Evolutionary conservation across 1,139 yeast species (phyloP).

Genomic region (Saccharomyces hybrid): DNA sequence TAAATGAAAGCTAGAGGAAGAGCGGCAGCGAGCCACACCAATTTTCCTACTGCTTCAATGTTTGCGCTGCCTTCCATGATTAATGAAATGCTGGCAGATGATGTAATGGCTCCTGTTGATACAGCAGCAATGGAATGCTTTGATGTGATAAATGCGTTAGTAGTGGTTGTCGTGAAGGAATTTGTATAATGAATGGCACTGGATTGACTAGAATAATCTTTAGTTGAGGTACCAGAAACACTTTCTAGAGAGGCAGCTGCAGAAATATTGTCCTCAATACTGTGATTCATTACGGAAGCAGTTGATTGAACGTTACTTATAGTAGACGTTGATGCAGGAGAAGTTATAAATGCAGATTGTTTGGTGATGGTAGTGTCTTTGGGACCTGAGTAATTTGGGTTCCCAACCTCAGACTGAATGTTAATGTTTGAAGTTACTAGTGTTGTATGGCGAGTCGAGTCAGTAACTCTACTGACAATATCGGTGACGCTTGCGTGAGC

Average conservation of each 20-base stretch:
- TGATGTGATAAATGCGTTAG: neutral
- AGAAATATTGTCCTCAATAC: neutral
- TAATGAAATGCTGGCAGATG: neutral
- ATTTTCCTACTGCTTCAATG: neutral
- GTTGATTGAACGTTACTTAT: neutral
- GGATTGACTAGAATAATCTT: neutral
- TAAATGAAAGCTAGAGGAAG: neutral
- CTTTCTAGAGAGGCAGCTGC: neutral
- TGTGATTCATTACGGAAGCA: neutral
- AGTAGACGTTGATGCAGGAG: neutral
- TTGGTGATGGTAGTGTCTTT: neutral
- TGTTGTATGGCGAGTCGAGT: neutral
- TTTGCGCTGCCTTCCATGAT: conserved; percentile 1
- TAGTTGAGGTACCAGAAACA: neutral
- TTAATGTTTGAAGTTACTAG: neutral
- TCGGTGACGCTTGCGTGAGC: neutral
- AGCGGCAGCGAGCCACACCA: neutral
- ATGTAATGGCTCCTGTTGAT: neutral
- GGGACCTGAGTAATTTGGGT: neutral
- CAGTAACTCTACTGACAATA: neutral
- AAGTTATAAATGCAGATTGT: neutral
- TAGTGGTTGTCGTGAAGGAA: neutral
- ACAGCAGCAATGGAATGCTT: neutral
- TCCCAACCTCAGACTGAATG: neutral
- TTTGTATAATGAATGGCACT: neutral